phyloP scores from a whole-genome alignment of 23 red algal species.

The Pyropia haitanensis region DNA sequence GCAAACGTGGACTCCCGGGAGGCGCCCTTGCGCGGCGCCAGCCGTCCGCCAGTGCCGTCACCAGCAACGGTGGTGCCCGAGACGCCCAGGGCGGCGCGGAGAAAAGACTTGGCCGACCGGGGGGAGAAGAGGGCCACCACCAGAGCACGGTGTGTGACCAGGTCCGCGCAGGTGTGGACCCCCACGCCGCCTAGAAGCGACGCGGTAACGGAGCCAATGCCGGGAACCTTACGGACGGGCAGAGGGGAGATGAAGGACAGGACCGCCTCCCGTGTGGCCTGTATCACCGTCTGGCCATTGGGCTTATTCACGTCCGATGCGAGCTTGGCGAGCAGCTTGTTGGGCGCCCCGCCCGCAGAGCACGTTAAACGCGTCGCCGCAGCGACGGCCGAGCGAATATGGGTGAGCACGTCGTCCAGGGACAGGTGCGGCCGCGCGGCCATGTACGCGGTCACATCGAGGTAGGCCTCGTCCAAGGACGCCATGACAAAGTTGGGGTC shows the following conservation, averaged over 20 bases:
- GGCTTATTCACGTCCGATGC: conserved; percentile 17
- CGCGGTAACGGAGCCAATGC: conserved; percentile 8
- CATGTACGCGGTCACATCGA: conserved; percentile 13
- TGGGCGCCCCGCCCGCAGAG: conserved; percentile 18
- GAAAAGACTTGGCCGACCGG: no score
- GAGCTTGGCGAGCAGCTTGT: conserved; percentile 10
- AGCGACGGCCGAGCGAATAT: conserved; percentile 4
- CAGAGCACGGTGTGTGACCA: no score
- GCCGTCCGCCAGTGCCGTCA: no score
- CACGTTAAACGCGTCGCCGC: conserved; percentile 6
- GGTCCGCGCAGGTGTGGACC: neutral
- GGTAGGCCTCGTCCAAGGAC: conserved; percentile 20
- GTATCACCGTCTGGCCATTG: conserved; percentile 4
- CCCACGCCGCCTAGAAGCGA: neutral
- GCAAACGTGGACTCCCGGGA: no score
- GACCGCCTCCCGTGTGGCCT: no score
- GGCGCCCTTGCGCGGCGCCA: no score
- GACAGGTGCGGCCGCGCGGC: neutral
- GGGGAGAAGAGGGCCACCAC: no score
- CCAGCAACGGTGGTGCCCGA: no score
- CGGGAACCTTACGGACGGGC: conserved; percentile 15
- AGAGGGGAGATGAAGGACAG: neutral
- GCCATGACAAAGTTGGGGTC: neutral
- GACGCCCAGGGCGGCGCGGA: no score
- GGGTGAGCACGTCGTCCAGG: neutral